Base-by-base conservation (phyloP, 2,329 filamentous ascomycete species). In the Onygenales sp. region DNA sequence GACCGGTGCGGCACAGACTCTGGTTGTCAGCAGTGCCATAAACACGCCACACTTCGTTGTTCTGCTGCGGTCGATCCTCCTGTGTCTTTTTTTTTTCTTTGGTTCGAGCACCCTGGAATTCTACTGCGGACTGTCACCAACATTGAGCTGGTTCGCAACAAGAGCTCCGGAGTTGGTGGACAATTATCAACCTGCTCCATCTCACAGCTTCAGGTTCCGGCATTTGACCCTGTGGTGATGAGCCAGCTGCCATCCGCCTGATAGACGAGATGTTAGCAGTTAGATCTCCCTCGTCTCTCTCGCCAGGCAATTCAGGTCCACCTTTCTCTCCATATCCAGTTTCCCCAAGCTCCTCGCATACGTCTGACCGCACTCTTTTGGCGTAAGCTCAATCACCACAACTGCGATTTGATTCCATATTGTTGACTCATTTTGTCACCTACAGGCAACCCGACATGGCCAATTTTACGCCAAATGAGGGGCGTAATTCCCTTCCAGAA, bases 181-280 rank as follows among this genome's bases (percentile, higher is more conserved):
- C 36, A 9, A 35, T 49, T n/a, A 14, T 39, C 45, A 38, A 38
- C 7, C 17, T 46, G 10, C 43, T 46, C 43, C 33, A 33, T 8
- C 31, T 8, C 7, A 48, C 21, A 17, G 5, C 13, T 32, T 14
- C 13, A 13, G 32, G 13, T 6, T 11, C 7, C 35, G 9, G 10
- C 35, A 48, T 48, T 17, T 36, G 45, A 38, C n/a, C 32, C 8
- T 27, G n/a, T 47, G 33, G 38, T 47, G 11, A 49, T 49, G 35
- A 41, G 7, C 35, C 17, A 7, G 9, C 10, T 36, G 27, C 14
- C 7, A 21, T 32, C 14, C 27, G n/a, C 27, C 33, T 36, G 13
- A 47, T 13, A 35, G 31, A 43, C 51, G 59, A 59, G 54, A 64
- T 64, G 58, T 62, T 64, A 61, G 63, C 64, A 52, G 61, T 65